Conservation (phyloP, 345 rosid genomes). For the Eucalyptus tenuipes region DNA sequence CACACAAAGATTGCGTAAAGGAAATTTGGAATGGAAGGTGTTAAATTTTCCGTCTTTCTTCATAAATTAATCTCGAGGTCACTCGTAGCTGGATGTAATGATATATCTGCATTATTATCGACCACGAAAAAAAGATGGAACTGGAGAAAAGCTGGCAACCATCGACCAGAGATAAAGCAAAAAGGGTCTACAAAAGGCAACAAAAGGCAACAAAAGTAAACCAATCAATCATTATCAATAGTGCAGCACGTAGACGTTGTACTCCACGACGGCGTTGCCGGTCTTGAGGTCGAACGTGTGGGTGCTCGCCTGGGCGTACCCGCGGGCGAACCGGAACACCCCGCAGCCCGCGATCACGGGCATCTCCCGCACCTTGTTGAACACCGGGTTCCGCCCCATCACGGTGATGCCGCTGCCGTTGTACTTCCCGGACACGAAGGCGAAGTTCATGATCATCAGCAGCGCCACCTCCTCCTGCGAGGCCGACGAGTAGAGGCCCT, state of each 20-base stretch:
- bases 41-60: background rate
- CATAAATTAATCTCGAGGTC: background rate
- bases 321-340: conserved; percentile 63
- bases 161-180: background rate
- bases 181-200: background rate
- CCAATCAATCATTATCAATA: conserved; percentile 8
- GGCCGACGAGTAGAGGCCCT: conserved; percentile 55
- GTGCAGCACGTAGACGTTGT: conserved; percentile 42
- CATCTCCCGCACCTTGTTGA: conserved; percentile 53
- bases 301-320: conserved; percentile 51
- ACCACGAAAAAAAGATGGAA: background rate
- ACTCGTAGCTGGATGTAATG: background rate
- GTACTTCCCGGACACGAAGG: conserved; percentile 52
- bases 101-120: background rate
- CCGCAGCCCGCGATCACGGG: conserved; percentile 76
- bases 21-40: background rate
- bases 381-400: conserved; percentile 49
- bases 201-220: background rate
- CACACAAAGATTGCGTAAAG: background rate
- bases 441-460: conserved; percentile 63
- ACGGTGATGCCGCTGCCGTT: conserved; percentile 58
- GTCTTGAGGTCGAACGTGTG: conserved; percentile 12
- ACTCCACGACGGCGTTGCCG: conserved; percentile 38
- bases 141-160: background rate
- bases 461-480: conserved; percentile 43